Evolutionary conservation across 768 basidiomycete species (phyloP).

Genomic region (Amanita pallidorosea): DNA sequence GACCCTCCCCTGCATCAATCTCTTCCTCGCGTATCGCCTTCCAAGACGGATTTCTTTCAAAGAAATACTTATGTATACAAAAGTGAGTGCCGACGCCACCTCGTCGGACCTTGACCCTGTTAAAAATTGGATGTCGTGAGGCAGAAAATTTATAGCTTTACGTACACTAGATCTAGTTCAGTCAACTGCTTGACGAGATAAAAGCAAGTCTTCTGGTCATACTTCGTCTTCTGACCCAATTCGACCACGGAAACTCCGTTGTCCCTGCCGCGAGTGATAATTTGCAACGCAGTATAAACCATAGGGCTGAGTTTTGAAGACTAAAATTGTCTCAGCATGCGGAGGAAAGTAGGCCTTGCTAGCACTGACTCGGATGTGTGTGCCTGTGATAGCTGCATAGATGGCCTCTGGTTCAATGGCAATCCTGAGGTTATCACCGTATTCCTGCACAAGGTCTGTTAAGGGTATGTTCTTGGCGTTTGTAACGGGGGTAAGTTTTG

Average conservation of each 20-base stretch:
- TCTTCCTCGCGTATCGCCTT: conserved; percentile 67
- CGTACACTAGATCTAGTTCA: conserved; percentile 66
- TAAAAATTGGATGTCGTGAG: not conserved
- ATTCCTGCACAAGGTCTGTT: conserved; percentile 41
- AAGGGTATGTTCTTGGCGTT: conserved; percentile 47
- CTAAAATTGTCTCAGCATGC: conserved; percentile 23
- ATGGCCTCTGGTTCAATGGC: conserved; percentile 66
- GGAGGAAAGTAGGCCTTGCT: conserved; percentile 4
- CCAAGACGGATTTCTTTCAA: conserved; percentile 68
- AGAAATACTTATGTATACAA: conserved; percentile 78
- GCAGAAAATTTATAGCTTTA: not conserved
- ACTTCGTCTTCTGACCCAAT: conserved; percentile 65
- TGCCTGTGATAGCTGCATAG: conserved; percentile 75
- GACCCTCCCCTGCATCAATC: conserved; percentile 29
- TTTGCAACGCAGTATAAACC: conserved; percentile 77
- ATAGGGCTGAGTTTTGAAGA: conserved; percentile 72
- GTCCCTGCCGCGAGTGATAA: conserved; percentile 75
- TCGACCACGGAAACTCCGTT: conserved; percentile 70
- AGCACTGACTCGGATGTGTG: conserved; percentile 63
- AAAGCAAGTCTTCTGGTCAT: conserved; percentile 86
- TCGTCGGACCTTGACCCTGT: conserved; percentile 65
- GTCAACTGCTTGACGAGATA: conserved; percentile 74
- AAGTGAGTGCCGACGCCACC: conserved; percentile 71
- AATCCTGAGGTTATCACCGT: conserved; percentile 59
- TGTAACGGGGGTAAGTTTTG: conserved; percentile 39